Evolutionary conservation across 139 green algal genomes (phyloP).

Genomic region (Tetraselmis striata): DNA sequence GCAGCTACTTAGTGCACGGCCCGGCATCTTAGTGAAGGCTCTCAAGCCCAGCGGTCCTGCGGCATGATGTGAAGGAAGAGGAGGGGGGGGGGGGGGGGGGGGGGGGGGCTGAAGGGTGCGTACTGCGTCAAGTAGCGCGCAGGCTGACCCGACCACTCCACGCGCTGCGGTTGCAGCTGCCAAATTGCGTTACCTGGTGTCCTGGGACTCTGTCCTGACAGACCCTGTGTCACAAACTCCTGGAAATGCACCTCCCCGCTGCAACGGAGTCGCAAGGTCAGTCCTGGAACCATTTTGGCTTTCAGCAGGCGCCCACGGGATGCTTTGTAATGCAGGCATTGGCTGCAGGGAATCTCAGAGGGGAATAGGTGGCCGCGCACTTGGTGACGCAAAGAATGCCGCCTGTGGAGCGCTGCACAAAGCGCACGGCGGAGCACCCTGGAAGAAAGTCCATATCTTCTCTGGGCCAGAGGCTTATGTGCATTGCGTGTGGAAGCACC

Average conservation of each 20-base stretch:
- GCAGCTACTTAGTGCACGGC: not conserved
- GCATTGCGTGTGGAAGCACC: conserved; percentile 13
- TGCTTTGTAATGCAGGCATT: too few relatives aligned
- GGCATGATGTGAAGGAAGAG: not conserved
- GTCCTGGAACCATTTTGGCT: not conserved
- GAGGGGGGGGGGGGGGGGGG: not conserved
- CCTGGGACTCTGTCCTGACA: not conserved
- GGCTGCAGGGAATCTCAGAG: too few relatives aligned
- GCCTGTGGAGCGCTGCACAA: conserved; percentile 1
- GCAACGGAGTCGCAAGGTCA: not conserved
- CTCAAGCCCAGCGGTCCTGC: too few relatives aligned
- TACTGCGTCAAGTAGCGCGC: not conserved
- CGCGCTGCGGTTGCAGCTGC: not conserved
- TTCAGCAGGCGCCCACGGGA: too few relatives aligned
- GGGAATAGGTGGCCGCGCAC: not conserved
- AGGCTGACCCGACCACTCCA: not conserved
- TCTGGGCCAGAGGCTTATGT: not conserved
- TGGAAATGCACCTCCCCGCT: not conserved
- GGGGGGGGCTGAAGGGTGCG: too few relatives aligned
- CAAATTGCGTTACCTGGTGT: not conserved
- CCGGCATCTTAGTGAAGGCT: too few relatives aligned
- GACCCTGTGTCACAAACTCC: not conserved
- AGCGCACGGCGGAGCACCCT: conserved; percentile 1
- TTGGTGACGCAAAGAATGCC: not conserved
- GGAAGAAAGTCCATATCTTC: not conserved